A percentile compares a stretch with the other conserved stretches of the same genome.
These are phyloP conservation scores for Colletotrichum musae DNA, from an alignment of 2,329 filamentous ascomycete genomes.

Conservation along the genomic window DNA sequence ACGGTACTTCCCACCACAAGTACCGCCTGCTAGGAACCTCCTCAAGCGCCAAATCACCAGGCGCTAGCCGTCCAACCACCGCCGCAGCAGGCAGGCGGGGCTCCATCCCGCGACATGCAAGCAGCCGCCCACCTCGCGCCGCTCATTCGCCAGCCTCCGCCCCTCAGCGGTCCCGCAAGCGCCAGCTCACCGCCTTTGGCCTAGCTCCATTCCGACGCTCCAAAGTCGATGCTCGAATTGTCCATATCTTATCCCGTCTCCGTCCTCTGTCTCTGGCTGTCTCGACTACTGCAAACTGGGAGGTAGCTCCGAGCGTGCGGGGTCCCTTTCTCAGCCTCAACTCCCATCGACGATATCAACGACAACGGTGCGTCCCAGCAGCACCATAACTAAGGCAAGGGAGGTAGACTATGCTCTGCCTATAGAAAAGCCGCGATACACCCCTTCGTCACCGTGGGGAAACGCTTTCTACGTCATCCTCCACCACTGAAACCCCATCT, in stretches of 20 bases:
- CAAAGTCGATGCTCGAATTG: background rate
- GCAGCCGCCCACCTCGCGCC: constrained; percentile 12
- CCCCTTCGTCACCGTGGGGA: background rate
- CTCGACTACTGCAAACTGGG: too few relatives aligned
- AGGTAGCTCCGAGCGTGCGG: background rate
- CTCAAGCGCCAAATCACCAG: background rate
- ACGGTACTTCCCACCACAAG: too few relatives aligned
- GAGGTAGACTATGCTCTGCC: background rate
- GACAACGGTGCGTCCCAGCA: too few relatives aligned
- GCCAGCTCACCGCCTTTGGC: constrained; percentile 13
- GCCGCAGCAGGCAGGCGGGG: background rate
- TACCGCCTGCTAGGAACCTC: too few relatives aligned
- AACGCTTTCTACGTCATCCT: constrained; percentile 23
- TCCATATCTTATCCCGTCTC: constrained; percentile 8
- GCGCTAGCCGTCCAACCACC: background rate
- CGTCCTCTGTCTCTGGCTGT: background rate
- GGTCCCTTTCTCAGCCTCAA: constrained; percentile 20
- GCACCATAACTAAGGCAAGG: background rate
- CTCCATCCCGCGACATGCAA: constrained; percentile 13
- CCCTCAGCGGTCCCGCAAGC: background rate
- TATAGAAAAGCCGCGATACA: constrained; percentile 6
- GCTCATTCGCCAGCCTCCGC: constrained; percentile 24
- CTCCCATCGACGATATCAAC: background rate
- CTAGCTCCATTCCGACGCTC: constrained; percentile 1
- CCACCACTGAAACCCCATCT: constrained; percentile 28